Base-by-base conservation (phyloP, 2,329 filamentous ascomycete species). In the Neoarthrinium moseri region DNA sequence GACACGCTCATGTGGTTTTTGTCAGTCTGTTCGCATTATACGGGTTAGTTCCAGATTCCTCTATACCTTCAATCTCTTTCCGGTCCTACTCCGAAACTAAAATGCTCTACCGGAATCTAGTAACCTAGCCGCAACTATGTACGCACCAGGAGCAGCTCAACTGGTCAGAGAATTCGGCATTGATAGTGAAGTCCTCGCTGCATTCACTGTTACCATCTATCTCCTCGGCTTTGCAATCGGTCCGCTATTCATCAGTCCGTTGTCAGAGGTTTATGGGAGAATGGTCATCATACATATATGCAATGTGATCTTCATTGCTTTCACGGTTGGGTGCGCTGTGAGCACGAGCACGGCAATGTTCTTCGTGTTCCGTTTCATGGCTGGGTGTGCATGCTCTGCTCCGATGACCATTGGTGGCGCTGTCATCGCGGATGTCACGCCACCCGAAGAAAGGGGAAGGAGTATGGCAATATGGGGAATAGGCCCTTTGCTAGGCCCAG, bases 201-300 rank as follows among this genome's bases (percentile, higher is more conserved):
- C 34, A 11, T 35, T 46, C 17, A 43, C 43, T 5, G 38, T 49
- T n/a, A 40, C 26, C 39, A 34, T 49, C n/a, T 49, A 46, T 27
- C 22, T 49, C 7, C n/a, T 45, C n/a, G 47, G 47, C 5, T 46
- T 40, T 39, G 49, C 43, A 6, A 22, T 49, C 22, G 83, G 82
- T 0, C 82, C 83, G 0, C 62, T 78, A 38, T 47, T 86, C 4
- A 74, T 80, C 43, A 81, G 80, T 0, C 82, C 84, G 0, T 47
- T 85, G 6, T 80, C 74, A 11, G 83, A 87, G 58, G 61, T 82
- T 5, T 82, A 78, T 54, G 81, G 81, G 18, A 73, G 81, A 3
- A 61, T 70, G 5, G 56, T 68, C n/a, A 60, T 83, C 23, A 80
- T 80, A 52, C 69, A 78, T 49, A 46, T 60, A 30, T 70, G 65